Conservation (phyloP, 2,329 filamentous ascomycete species). For the Sarocladiaceae sp. region DNA sequence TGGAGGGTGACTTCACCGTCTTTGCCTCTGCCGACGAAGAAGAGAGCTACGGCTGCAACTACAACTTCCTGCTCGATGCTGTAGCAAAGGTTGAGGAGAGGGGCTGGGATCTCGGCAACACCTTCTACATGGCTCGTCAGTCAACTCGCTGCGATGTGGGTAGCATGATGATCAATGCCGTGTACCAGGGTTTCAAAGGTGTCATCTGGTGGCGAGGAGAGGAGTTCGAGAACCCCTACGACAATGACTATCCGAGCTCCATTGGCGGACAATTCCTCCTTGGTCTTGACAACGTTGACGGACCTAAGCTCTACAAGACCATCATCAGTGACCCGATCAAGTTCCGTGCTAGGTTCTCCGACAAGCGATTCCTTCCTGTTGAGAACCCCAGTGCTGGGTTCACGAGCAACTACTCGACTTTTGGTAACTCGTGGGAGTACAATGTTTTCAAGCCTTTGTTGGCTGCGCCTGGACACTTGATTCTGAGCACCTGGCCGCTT, state of each 20-base stretch:
- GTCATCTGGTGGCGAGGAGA: slow-evolving; percentile 7
- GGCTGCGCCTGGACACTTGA: slow-evolving; percentile 28
- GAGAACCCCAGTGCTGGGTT: slow-evolving; percentile 9
- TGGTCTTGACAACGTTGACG: slow-evolving; percentile 8
- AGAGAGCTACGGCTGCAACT: slow-evolving; percentile 4
- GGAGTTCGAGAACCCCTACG: slow-evolving; percentile 8
- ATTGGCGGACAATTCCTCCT: neutral
- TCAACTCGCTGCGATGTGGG: neutral
- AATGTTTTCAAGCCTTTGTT: slow-evolving; percentile 25
- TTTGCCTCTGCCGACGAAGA: slow-evolving; percentile 6
- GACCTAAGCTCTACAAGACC: slow-evolving; percentile 11
- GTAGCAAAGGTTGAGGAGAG: neutral
- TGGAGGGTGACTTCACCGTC: slow-evolving; percentile 8
- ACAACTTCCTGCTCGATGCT: neutral
- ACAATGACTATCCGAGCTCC: slow-evolving; percentile 5
- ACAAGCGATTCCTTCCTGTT: slow-evolving; percentile 13
- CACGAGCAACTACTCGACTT: slow-evolving; percentile 12
- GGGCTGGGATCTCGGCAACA: slow-evolving; percentile 9
- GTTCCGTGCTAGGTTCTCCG: slow-evolving; percentile 18
- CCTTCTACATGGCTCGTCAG: slow-evolving; percentile 10
- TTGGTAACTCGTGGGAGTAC: slow-evolving; percentile 13
- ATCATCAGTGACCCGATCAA: slow-evolving; percentile 16
- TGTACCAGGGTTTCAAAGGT: slow-evolving; percentile 5
- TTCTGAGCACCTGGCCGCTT: slow-evolving; percentile 29
- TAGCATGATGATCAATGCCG: neutral